phyloP scores from a whole-genome alignment of 140 eudicot species.

The Senecio squalidus region DNA sequence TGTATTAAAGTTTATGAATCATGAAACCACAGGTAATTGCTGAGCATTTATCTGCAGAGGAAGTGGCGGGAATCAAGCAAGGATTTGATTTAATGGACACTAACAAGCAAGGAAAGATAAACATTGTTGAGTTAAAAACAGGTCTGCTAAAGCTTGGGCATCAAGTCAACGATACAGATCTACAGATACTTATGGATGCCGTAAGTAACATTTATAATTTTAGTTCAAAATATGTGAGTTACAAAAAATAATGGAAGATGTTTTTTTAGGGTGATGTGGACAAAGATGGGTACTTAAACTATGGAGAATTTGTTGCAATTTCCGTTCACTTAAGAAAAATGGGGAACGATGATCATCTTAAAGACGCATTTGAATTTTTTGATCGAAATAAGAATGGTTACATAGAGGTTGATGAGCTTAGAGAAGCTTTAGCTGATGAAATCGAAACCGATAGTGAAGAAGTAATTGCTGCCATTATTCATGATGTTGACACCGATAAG shows the following conservation, averaged over 20 bases:
- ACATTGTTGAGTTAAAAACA: conserved; percentile 33
- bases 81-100: conserved; percentile 43
- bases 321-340: conserved; percentile 48
- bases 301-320: conserved; percentile 49
- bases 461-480: conserved; percentile 48
- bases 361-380: conserved; percentile 39
- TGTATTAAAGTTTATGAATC: background rate
- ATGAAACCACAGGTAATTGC: conserved; percentile 35
- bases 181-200: conserved; percentile 48
- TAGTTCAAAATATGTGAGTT: background rate
- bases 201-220: conserved; percentile 19
- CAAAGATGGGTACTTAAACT: conserved; percentile 47
- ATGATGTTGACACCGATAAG: conserved; percentile 54
- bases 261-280: conserved; percentile 48
- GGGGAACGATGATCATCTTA: conserved; percentile 44
- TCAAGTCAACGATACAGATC: conserved; percentile 37
- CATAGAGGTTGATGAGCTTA: conserved; percentile 46
- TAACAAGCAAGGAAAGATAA: conserved; percentile 38
- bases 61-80: conserved; percentile 38
- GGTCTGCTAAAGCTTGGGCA: conserved; percentile 43
- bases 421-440: conserved; percentile 45
- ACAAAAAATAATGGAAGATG: background rate
- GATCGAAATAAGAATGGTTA: conserved; percentile 39
- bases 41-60: conserved; percentile 40
- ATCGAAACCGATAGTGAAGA: conserved; percentile 39